Evolutionary conservation across 116 monocot species (phyloP).

Genomic region (Trichopus zeylanicus): DNA sequence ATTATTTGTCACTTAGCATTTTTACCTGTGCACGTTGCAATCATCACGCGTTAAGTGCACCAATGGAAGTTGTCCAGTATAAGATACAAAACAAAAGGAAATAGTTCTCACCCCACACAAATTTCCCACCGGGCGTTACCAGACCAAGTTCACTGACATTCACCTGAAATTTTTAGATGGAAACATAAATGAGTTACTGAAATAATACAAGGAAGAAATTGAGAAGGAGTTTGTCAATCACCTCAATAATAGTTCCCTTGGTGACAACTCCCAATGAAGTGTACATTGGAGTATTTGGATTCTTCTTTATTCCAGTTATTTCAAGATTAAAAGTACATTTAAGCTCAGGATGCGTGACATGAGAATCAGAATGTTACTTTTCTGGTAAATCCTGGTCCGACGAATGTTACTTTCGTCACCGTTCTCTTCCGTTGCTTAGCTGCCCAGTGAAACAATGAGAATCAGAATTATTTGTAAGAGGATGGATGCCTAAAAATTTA

Average conservation of each 20-base stretch:
- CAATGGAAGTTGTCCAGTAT: neutral
- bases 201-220: too few species aligned
- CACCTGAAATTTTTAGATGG: slow-evolving; percentile 30
- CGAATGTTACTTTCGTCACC: slow-evolving; percentile 88
- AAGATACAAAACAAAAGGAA: neutral
- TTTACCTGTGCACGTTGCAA: slow-evolving; percentile 43
- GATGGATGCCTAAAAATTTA: too few species aligned
- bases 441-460: slow-evolving; percentile 12
- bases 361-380: slow-evolving; percentile 78
- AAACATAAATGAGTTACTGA: too few species aligned
- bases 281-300: slow-evolving; percentile 88
- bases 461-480: neutral
- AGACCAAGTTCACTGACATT: slow-evolving; percentile 96
- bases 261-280: slow-evolving; percentile 88
- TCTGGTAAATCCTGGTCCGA: slow-evolving; percentile 83
- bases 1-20: slow-evolving; percentile 88
- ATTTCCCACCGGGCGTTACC: slow-evolving; percentile 89
- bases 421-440: slow-evolving; percentile 96
- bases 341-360: slow-evolving; percentile 89
- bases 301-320: slow-evolving; percentile 91
- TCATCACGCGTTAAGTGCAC: neutral
- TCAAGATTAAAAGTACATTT: slow-evolving; percentile 95
- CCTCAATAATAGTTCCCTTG: slow-evolving; percentile 93
- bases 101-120: slow-evolving; percentile 58
- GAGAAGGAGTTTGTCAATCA: neutral